phyloP scores from a whole-genome alignment of 1,139 yeast species.

The Saccharomyces hybrid region DNA sequence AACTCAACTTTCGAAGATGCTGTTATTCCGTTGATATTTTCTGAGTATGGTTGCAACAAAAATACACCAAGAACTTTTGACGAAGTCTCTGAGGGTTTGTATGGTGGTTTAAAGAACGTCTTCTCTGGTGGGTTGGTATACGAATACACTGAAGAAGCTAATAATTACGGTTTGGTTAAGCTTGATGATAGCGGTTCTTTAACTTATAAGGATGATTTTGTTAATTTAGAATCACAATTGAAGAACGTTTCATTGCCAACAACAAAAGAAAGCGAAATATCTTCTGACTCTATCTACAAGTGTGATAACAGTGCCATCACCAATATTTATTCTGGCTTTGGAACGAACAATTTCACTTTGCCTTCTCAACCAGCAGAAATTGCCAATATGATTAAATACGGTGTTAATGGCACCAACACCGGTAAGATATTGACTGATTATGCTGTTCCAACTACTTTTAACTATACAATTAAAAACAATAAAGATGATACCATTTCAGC shows the following conservation, averaged over 20 bases:
- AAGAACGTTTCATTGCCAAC: slow-evolving; percentile 38
- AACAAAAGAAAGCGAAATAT: slow-evolving; percentile 36
- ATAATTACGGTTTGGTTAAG: slow-evolving; percentile 63
- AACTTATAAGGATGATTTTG: slow-evolving; percentile 46
- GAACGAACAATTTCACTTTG: slow-evolving; percentile 37
- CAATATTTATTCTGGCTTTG: slow-evolving; percentile 33
- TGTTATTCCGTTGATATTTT: slow-evolving; percentile 67
- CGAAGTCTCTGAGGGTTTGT: slow-evolving; percentile 60
- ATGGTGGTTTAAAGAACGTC: slow-evolving; percentile 43
- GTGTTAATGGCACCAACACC: slow-evolving; percentile 43
- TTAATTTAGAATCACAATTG: slow-evolving; percentile 46
- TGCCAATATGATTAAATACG: slow-evolving; percentile 40
- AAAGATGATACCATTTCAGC: slow-evolving; percentile 48
- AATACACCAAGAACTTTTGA: slow-evolving; percentile 57
- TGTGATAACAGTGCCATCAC: slow-evolving; percentile 49
- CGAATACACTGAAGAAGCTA: slow-evolving; percentile 63
- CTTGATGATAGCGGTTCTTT: slow-evolving; percentile 40
- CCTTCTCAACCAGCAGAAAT: slow-evolving; percentile 40
- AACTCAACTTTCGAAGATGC: slow-evolving; percentile 56
- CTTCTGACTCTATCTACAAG: slow-evolving; percentile 34
- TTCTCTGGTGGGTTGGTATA: slow-evolving; percentile 76
- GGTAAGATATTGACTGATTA: slow-evolving; percentile 42
- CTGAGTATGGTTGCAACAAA: slow-evolving; percentile 78
- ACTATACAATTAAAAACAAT: slow-evolving; percentile 42
- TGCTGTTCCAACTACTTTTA: slow-evolving; percentile 34